Percentiles rank a stretch among this genome's conserved stretches.
phyloP scores from a whole-genome alignment of 148 eudicot genomes.

The Pouteria glomerata region DNA sequence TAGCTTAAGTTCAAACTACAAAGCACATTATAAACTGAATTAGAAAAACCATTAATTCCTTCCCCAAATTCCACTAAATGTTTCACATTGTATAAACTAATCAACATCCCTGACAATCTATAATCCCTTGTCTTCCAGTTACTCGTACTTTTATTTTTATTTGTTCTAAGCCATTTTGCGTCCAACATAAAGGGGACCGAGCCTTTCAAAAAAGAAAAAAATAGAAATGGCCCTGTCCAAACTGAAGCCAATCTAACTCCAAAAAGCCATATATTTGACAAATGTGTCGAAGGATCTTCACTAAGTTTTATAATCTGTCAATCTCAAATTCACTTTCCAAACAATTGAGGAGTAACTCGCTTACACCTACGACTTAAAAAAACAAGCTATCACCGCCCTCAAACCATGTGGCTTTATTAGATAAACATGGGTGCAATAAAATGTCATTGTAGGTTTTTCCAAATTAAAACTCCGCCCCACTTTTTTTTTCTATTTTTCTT shows the following conservation, averaged over 20 bases:
- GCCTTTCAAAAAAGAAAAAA: background rate
- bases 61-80: background rate
- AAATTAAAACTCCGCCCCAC: background rate
- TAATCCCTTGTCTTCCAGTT: background rate
- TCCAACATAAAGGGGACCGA: background rate
- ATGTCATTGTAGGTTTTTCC: background rate
- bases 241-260: slow-evolving; percentile 2
- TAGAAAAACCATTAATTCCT: background rate
- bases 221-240: background rate
- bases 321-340: background rate
- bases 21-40: background rate
- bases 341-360: background rate
- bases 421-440: background rate
- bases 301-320: background rate
- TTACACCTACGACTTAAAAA: background rate
- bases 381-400: background rate
- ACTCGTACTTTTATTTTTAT: background rate
- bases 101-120: slow-evolving; percentile 1
- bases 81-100: background rate
- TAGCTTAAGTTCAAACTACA: background rate
- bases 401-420: background rate
- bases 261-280: background rate
- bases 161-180: slow-evolving; percentile 1
- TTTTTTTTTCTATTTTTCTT: background rate
- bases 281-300: background rate